Evolutionary conservation across 179 eudicot genomes (phyloP).

Genomic region (Patellifolia procumbens): DNA sequence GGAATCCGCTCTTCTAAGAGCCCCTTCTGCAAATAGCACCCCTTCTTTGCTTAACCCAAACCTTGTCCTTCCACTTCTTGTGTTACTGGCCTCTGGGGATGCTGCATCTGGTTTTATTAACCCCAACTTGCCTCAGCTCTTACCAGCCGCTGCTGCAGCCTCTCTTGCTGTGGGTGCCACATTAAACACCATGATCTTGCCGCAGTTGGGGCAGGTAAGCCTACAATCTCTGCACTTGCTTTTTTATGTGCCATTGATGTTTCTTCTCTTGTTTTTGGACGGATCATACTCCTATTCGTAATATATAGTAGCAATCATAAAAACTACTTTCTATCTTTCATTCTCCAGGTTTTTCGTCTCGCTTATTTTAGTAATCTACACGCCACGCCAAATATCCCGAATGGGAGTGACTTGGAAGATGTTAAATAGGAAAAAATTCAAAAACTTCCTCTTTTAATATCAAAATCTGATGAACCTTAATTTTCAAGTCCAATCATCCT

Average conservation of each 20-base stretch:
- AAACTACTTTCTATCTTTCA: not conserved
- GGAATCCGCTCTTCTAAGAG: conserved; percentile 81
- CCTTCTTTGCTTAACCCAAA: conserved; percentile 61
- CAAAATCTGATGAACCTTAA: not conserved
- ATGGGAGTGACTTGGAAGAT: not conserved
- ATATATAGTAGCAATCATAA: not conserved
- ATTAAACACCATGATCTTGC: conserved; percentile 62
- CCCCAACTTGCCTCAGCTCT: conserved; percentile 85
- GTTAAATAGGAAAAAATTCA: not conserved
- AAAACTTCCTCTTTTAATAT: not conserved
- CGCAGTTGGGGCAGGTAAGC: conserved; percentile 74
- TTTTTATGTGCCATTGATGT: not conserved
- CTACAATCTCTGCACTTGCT: not conserved
- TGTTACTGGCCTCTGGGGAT: conserved; percentile 81
- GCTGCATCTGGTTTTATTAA: conserved; percentile 85
- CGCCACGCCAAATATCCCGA: no score
- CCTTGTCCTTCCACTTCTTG: conserved; percentile 65
- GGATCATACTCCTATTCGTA: not conserved
- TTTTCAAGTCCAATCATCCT: not conserved
- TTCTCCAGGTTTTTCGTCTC: not conserved
- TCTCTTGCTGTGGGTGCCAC: conserved; percentile 79
- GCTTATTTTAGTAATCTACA: not conserved
- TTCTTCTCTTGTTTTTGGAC: not conserved
- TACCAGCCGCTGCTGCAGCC: conserved; percentile 68
- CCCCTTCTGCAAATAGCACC: conserved; percentile 56